Conservation (phyloP, 345 rosid genomes). For the Sisymbrium altissimum region DNA sequence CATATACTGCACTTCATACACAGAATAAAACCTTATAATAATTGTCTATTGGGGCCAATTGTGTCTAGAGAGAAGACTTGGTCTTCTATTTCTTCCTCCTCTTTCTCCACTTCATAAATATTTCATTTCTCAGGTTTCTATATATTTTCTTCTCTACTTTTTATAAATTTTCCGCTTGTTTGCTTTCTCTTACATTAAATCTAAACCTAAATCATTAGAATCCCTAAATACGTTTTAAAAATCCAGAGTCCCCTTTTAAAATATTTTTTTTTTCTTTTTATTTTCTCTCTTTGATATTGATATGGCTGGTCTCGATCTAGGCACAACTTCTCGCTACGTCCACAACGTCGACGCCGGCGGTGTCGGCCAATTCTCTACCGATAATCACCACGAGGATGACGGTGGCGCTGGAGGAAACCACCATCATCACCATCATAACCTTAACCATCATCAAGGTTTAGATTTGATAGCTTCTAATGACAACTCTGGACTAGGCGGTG, state of each 20-base stretch:
- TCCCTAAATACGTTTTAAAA: slow-evolving; percentile 7
- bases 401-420: slow-evolving; percentile 35
- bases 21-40: slow-evolving; percentile 2
- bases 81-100: slow-evolving; percentile 20
- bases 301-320: slow-evolving; percentile 47
- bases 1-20: background rate
- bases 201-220: slow-evolving; percentile 29
- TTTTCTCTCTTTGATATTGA: slow-evolving; percentile 25
- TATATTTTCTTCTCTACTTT: slow-evolving; percentile 32
- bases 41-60: slow-evolving; percentile 24
- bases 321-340: slow-evolving; percentile 41
- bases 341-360: slow-evolving; percentile 2
- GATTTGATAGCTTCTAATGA: slow-evolving; percentile 26
- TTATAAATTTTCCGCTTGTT: slow-evolving; percentile 25
- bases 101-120: slow-evolving; percentile 14
- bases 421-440: slow-evolving; percentile 27
- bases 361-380: slow-evolving; percentile 36
- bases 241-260: slow-evolving; percentile 1
- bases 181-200: slow-evolving; percentile 20
- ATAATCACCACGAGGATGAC: slow-evolving; percentile 50
- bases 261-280: slow-evolving; percentile 11
- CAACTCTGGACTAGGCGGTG: slow-evolving; percentile 22
- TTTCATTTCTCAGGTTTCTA: slow-evolving; percentile 32
- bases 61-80: slow-evolving; percentile 30
- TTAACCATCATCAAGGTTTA: slow-evolving; percentile 32